Evolutionary conservation across 2,329 filamentous ascomycete genomes (phyloP).

Genomic region (Trichoderma atrobrunneum): DNA sequence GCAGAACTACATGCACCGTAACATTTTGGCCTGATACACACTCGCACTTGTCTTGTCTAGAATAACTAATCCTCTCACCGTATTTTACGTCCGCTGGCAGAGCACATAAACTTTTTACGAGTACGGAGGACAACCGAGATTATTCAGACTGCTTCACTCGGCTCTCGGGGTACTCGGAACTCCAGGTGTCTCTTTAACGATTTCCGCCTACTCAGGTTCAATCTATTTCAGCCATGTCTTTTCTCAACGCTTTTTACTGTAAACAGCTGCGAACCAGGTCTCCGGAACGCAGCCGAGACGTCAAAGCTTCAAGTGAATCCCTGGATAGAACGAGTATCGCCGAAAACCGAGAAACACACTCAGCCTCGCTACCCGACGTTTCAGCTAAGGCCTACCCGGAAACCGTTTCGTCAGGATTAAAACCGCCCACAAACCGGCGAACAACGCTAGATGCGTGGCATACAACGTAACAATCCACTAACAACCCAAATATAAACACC

Average conservation of each 20-base stretch:
- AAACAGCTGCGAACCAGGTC: background rate
- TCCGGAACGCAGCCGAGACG: background rate
- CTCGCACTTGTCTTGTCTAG: background rate
- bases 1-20: background rate
- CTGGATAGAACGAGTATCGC: background rate
- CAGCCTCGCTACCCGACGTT: background rate
- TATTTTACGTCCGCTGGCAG: background rate
- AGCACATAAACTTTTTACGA: background rate
- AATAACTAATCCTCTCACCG: background rate
- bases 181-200: background rate
- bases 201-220: background rate
- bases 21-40: background rate
- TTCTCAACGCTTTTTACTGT: background rate
- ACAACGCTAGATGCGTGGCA: background rate
- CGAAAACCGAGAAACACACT: background rate
- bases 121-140: background rate
- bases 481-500: background rate
- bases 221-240: background rate
- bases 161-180: background rate
- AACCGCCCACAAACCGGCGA: background rate
- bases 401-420: background rate
- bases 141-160: background rate
- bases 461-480: conserved; percentile 7
- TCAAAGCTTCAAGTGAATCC: background rate
- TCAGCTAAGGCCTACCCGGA: background rate